Evolutionary conservation across 2,329 filamentous ascomycete genomes (phyloP), one percentile per base, ranked within the genome.

Genomic region (Cryphonectria nitschkei): DNA sequence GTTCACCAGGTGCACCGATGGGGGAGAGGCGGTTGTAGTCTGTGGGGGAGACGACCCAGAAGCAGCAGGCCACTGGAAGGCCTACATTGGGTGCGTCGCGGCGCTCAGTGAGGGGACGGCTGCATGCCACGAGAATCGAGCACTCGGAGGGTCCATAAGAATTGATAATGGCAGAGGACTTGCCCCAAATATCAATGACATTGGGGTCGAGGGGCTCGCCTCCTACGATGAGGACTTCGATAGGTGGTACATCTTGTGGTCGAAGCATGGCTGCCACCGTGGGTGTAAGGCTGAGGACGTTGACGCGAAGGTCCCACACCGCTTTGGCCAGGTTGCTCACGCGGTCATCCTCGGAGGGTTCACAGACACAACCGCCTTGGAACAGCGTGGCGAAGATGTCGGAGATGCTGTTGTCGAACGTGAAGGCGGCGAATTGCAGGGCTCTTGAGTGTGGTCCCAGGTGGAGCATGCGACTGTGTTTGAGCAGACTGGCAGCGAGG

Each of bases 351-450:
- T 84, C 79, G 11, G 84, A 83, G 0, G 89, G 88, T 0, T 90
- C 81, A 71, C 88, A 90, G 7, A 91, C 81, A 70, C 87, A 89
- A 0, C 86, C 88, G n/a, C 89, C 89, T 34, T 84, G 79, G 11
- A 86, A 80, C 3, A 90, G 79, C 0, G 86, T 83, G 1, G 84
- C 82, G 7, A 89, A 79, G 0, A 85, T 83, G 72, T 89, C 87
- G 0, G 84, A 76, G 0, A 89, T 78, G 14, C 83, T 84, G 2
- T 84, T 82, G 65, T 89, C 86, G 43, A 87, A 87, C 2, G 84
- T 85, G 73, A 85, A 87, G 9, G 84, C 83, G 86, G 46, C 46
- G 9, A 52, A 52, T n/a, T 52, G 46, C 43, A 90, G 73, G 8
- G 54, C 68, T 32, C 68, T 63, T 39, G 68, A 69, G 11, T 32